phyloP scores from a whole-genome alignment of 1,139 yeast genomes.

The Magnusiomyces clavatus region DNA sequence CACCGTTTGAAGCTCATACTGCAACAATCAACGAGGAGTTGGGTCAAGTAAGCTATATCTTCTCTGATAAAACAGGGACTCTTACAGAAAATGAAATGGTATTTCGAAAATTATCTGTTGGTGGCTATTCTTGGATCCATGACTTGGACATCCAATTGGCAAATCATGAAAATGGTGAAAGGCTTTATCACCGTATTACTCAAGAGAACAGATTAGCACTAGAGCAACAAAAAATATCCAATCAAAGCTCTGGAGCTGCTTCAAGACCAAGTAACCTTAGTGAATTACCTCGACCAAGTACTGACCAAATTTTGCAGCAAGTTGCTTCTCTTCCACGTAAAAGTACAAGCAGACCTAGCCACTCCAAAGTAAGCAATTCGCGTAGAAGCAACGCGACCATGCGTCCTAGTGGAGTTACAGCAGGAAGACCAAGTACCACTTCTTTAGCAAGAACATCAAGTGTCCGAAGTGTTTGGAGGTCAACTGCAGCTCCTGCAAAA shows the following conservation, averaged over 20 bases:
- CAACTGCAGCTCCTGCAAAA: conserved; percentile 32
- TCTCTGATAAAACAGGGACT: conserved; percentile 96
- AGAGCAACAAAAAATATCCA: not conserved
- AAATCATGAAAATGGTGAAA: conserved; percentile 1
- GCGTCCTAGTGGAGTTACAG: conserved; percentile 9
- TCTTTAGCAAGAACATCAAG: conserved; percentile 27
- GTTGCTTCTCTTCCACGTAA: conserved; percentile 31
- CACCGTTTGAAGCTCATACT: conserved; percentile 92
- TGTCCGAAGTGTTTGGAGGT: conserved; percentile 28
- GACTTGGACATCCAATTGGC: conserved; percentile 47
- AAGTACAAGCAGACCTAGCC: conserved; percentile 12
- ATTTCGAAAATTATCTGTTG: conserved; percentile 73
- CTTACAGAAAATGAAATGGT: conserved; percentile 87
- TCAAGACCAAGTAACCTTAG: not conserved
- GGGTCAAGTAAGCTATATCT: conserved; percentile 92
- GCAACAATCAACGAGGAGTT: conserved; percentile 93
- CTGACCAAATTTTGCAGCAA: conserved; percentile 29
- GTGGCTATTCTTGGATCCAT: conserved; percentile 88
- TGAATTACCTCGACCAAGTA: conserved; percentile 19
- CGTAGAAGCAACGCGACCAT: conserved; percentile 7
- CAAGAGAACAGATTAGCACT: not conserved
- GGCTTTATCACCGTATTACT: conserved; percentile 9
- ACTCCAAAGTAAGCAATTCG: not conserved
- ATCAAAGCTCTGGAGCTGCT: not conserved
- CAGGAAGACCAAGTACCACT: conserved; percentile 49